A percentile compares a stretch with the other conserved stretches of the same genome.
phyloP scores from a whole-genome alignment of 768 basidiomycete species.

The Crucibulum laeve region DNA sequence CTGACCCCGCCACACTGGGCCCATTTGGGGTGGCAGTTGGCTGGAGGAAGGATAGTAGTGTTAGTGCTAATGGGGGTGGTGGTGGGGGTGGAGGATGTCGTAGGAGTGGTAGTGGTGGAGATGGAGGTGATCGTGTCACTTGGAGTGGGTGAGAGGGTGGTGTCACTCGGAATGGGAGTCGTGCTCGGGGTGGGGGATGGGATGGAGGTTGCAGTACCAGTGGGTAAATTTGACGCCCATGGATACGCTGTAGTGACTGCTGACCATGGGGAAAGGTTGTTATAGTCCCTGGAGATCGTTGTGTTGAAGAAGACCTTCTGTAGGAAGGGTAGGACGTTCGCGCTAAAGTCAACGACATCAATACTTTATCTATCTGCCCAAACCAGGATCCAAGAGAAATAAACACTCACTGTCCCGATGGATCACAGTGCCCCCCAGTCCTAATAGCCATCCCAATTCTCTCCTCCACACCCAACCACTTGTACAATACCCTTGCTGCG shows the following conservation, averaged over 20 bases:
- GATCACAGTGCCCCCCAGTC: constrained; percentile 7
- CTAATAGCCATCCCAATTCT: constrained; percentile 10
- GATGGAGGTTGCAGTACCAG: too few species aligned
- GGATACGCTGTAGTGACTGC: constrained; percentile 4
- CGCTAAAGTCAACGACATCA: constrained; percentile 5
- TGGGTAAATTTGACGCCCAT: too few species aligned
- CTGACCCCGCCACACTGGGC: too few species aligned
- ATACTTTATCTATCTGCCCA: neutral
- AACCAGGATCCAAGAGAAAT: neutral
- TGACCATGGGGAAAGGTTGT: constrained; percentile 7
- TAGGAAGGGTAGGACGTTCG: constrained; percentile 10
- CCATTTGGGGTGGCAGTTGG: too few species aligned
- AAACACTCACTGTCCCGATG: constrained; percentile 10
- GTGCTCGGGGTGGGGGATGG: too few species aligned
- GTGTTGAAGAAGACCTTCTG: constrained; percentile 12
- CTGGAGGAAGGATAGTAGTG: too few species aligned
- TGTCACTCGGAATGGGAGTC: too few species aligned
- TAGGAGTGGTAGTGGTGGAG: too few species aligned
- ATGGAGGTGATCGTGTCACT: too few species aligned
- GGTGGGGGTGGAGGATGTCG: too few species aligned
- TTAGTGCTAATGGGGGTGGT: too few species aligned
- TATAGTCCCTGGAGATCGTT: constrained; percentile 8
- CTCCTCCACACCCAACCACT: constrained; percentile 8
- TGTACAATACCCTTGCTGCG: constrained; percentile 9
- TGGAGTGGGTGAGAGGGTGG: too few species aligned